These are phyloP conservation scores for Asclepias syriaca DNA, from an alignment of 257 asterid species.

Conservation along the genomic window DNA sequence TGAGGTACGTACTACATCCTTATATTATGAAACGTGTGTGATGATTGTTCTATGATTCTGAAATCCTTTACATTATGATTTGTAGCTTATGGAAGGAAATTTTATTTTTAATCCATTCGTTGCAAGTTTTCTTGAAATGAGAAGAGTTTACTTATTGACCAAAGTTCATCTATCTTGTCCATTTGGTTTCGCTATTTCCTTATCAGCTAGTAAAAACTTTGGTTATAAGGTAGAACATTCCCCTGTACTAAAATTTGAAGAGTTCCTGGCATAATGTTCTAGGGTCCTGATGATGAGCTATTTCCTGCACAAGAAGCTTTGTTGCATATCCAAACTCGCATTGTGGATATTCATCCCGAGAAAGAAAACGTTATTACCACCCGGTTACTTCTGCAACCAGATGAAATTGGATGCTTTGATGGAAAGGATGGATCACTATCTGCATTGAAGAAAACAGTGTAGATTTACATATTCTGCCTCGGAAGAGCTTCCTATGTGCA, in stretches of 20 bases:
- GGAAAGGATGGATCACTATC: constrained; percentile 37
- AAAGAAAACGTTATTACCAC: constrained; percentile 74
- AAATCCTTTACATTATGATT: no score
- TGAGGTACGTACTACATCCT: constrained; percentile 49
- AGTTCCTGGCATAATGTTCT: constrained; percentile 25
- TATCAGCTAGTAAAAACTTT: neutral
- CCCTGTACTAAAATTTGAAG: constrained; percentile 5
- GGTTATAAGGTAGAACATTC: neutral
- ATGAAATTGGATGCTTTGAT: constrained; percentile 58
- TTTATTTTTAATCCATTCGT: neutral
- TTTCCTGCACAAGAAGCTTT: constrained; percentile 99
- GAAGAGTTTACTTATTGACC: neutral
- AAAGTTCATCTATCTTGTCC: neutral
- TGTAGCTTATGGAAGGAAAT: neutral
- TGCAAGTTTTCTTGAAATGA: no score
- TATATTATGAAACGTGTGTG: constrained; percentile 2
- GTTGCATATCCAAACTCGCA: constrained; percentile 88
- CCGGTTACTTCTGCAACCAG: constrained; percentile 67
- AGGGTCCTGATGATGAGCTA: constrained; percentile 95
- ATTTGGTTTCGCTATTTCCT: neutral
- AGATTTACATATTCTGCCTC: constrained; percentile 50
- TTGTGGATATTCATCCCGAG: constrained; percentile 69
- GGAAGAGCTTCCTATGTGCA: constrained; percentile 58
- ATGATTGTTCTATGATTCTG: no score
- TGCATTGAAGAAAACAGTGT: constrained; percentile 59